Evolutionary conservation across 768 basidiomycete genomes (phyloP), one percentile per base, ranked within the genome.

Genomic region (Trametes coccinea): DNA sequence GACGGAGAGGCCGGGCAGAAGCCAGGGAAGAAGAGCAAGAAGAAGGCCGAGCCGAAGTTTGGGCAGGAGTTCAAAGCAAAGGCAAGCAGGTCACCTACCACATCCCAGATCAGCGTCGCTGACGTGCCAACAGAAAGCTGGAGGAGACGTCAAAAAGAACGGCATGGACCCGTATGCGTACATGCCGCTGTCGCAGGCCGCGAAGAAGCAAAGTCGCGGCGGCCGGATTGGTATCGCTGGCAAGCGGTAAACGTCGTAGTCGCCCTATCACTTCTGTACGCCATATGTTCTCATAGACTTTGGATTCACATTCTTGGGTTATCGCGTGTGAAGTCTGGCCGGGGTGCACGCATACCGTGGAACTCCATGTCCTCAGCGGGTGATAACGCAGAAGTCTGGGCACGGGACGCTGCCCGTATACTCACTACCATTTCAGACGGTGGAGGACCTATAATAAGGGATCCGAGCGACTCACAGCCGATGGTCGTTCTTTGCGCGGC

Each of bases 11-110:
- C 69, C 66, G 3, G 66, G 68, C 16, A 63, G 57, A 64, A 59
- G 54, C 34, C 62, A 22, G 77, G 69, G 44, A 79, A 74, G 82
- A 83, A 77, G 79, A 83, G 76, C 68, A 79, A 81, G 73, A 73
- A 75, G 67, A 80, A 75, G 80, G 84, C 77, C 74, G 84, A 78
- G 76, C 78, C 73, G 50, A 82, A 73, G 76, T 82, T 82, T 52
- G 97, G 97, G 11, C 85, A 86, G 13, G 95, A 98, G 73, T 98
- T 97, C 81, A 95, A 90, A 73, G 93, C 97, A 33, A 98, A 95
- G 87, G 95, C 93, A 66, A 58, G 86, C 74, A 7, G 9, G 44
- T 5, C 47, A 43, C 56, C 61, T 16, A 9, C 51, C 33, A 7
- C 10, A 39, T 49, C 13, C 22, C 54, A 54, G 34, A 63, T 5